These are phyloP conservation scores for Suhomyces tanzawaensis DNA, from an alignment of 805 yeast species.

Conservation along the genomic window DNA sequence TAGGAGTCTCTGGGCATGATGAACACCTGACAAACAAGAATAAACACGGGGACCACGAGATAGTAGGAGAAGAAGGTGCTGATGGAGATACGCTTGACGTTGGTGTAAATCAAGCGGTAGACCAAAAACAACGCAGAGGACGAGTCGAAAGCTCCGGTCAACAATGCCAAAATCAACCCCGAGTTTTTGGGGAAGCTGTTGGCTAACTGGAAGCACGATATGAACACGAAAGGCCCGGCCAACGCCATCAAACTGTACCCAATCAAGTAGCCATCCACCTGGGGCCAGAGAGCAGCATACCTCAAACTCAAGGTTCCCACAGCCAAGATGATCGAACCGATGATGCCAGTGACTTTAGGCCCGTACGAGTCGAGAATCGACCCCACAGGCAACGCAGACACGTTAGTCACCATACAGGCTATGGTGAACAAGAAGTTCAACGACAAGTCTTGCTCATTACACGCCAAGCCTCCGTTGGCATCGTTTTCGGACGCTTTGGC, in stretches of 20 bases:
- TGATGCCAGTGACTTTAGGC: constrained; percentile 72
- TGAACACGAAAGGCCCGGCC: constrained; percentile 93
- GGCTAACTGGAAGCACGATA: constrained; percentile 85
- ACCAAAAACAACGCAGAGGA: constrained; percentile 83
- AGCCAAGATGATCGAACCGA: constrained; percentile 63
- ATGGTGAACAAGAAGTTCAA: constrained; percentile 79
- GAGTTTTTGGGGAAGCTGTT: constrained; percentile 44
- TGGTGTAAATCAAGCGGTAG: constrained; percentile 65
- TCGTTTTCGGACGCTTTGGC: constrained; percentile 10
- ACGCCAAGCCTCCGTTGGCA: constrained; percentile 25
- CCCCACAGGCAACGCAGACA: constrained; percentile 81
- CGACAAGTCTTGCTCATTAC: constrained; percentile 78
- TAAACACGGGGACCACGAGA: constrained; percentile 74
- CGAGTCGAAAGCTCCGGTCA: constrained; percentile 88
- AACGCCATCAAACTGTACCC: constrained; percentile 80
- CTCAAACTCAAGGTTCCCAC: constrained; percentile 53
- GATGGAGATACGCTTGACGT: constrained; percentile 41
- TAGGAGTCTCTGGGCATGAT: constrained; percentile 81
- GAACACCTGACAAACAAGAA: constrained; percentile 66
- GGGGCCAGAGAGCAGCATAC: constrained; percentile 30
- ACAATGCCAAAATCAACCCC: constrained; percentile 29
- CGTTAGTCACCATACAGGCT: constrained; percentile 85
- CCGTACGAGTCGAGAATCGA: constrained; percentile 74
- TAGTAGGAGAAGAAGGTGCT: constrained; percentile 63
- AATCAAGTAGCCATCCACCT: constrained; percentile 59